Conservation (phyloP, 257 asterid genomes). For the Salvia rosmarinus region DNA sequence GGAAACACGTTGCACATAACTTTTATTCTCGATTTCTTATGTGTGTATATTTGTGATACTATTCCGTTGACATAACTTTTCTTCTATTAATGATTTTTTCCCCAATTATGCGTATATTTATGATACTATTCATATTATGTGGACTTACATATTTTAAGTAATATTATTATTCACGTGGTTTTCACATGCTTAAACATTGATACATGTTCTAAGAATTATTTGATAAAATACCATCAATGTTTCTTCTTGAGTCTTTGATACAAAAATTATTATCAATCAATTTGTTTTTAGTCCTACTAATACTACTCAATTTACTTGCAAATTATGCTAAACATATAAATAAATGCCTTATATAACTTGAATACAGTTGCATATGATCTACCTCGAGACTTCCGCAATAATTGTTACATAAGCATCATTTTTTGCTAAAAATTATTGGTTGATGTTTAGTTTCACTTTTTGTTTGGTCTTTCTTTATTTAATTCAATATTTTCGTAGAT, state of each 20-base stretch:
- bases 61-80: too few relatives aligned
- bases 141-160: neutral
- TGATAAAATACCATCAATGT: neutral
- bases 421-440: neutral
- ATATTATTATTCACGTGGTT: too few relatives aligned
- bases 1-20: neutral
- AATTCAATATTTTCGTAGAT: neutral
- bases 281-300: neutral
- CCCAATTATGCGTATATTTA: neutral
- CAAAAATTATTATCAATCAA: neutral
- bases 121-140: neutral
- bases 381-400: neutral
- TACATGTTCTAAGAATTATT: neutral
- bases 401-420: too few relatives aligned
- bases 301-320: neutral
- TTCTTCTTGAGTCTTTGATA: neutral
- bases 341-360: neutral
- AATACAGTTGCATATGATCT: neutral
- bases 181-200: too few relatives aligned
- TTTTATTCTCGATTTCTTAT: neutral
- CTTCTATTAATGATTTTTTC: too few relatives aligned
- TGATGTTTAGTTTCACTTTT: neutral
- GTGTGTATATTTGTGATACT: neutral
- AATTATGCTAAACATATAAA: neutral
- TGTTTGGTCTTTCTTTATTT: neutral